These are phyloP conservation scores for Cerioporus squamosus DNA, from an alignment of 1,284 basidiomycete species.

Conservation along the genomic window DNA sequence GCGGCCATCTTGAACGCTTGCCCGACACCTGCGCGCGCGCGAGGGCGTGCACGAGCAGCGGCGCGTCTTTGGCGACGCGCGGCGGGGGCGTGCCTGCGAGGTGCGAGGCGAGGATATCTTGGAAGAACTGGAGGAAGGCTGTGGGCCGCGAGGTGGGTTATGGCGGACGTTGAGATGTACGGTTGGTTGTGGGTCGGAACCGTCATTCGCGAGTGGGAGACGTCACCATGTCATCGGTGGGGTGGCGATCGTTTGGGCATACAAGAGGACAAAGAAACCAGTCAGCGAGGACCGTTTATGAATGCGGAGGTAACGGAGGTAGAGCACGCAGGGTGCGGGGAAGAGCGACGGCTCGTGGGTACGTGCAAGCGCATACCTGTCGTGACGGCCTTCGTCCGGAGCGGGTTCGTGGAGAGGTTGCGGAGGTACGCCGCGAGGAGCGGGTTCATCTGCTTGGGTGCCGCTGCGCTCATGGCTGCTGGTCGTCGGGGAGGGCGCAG, in stretches of 20 bases:
- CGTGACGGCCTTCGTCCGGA: conserved; percentile 78
- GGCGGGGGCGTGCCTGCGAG: conserved; percentile 61
- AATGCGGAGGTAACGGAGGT: background rate
- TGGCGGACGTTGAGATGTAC: no score
- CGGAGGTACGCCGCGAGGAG: conserved; percentile 67
- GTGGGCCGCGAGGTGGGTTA: background rate
- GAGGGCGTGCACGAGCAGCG: conserved; percentile 54
- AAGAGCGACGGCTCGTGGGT: background rate
- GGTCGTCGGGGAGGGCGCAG: background rate
- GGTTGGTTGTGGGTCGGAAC: no score
- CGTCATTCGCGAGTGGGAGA: no score
- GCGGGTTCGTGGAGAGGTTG: conserved; percentile 65
- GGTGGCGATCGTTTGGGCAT: no score
- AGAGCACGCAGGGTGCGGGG: background rate
- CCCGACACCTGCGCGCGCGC: conserved; percentile 60
- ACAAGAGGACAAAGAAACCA: background rate
- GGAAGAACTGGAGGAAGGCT: conserved; percentile 76
- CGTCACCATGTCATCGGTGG: no score
- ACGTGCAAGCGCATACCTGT: conserved; percentile 47
- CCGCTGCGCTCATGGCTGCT: conserved; percentile 38
- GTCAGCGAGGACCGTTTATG: background rate
- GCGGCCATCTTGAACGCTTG: conserved; percentile 82
- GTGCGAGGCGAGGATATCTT: conserved; percentile 80
- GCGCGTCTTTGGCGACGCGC: conserved; percentile 56
- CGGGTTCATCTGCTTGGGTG: conserved; percentile 47